Conservation (phyloP, 257 asterid genomes). For the Solanum pimpinellifolium region DNA sequence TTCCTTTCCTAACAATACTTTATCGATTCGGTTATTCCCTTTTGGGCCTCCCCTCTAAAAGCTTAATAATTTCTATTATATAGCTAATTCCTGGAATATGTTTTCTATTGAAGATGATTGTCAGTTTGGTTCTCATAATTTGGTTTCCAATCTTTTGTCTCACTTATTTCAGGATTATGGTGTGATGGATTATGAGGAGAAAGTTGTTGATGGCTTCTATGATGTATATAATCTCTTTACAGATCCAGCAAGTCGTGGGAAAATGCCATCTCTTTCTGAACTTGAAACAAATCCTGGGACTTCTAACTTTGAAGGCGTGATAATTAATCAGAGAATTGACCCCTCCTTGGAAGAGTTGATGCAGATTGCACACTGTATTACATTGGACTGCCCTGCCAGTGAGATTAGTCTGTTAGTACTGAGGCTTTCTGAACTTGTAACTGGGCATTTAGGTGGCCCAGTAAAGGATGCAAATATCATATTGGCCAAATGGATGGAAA, state of each 20-base stretch:
- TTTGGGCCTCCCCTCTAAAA: neutral
- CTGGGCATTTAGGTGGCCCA: slow-evolving; percentile 86
- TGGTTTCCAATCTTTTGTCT: neutral
- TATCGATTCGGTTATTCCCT: neutral
- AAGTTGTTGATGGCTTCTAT: slow-evolving; percentile 90
- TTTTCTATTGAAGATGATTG: neutral
- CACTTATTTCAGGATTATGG: slow-evolving; percentile 47
- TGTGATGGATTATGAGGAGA: slow-evolving; percentile 83
- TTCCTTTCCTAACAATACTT: neutral
- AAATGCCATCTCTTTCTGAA: slow-evolving; percentile 89
- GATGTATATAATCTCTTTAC: slow-evolving; percentile 70
- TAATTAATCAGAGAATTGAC: slow-evolving; percentile 68
- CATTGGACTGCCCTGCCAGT: slow-evolving; percentile 58
- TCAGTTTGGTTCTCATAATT: neutral
- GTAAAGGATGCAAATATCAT: slow-evolving; percentile 79
- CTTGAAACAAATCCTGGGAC: slow-evolving; percentile 61
- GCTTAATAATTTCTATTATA: neutral
- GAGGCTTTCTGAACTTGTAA: slow-evolving; percentile 92
- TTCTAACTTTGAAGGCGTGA: slow-evolving; percentile 73
- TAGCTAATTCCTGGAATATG: neutral
- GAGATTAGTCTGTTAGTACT: slow-evolving; percentile 52
- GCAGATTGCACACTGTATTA: slow-evolving; percentile 78
- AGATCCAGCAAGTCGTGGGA: slow-evolving; percentile 54
- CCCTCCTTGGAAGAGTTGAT: slow-evolving; percentile 84
- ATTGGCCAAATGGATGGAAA: slow-evolving; percentile 76